These are phyloP conservation scores for Penicillium brevicompactum DNA, from an alignment of 2,329 filamentous ascomycete genomes.

Conservation along the genomic window DNA sequence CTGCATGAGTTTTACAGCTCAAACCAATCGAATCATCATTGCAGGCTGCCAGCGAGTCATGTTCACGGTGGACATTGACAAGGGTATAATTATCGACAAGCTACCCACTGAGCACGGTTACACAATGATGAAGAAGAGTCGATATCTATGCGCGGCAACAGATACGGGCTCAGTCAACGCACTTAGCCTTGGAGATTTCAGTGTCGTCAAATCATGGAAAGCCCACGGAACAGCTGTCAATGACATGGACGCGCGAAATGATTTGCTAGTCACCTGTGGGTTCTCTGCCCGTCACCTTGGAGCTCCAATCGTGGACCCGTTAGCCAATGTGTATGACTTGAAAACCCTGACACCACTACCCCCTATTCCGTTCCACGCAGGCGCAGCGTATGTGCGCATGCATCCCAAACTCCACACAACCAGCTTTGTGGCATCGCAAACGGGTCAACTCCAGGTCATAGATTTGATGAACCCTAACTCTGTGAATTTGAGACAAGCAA, in stretches of 20 bases:
- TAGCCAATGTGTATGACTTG: constrained; percentile 94
- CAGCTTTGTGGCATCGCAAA: constrained; percentile 88
- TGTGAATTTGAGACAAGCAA: constrained; percentile 80
- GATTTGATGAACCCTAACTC: constrained; percentile 93
- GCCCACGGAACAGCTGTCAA: constrained; percentile 87
- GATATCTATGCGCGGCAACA: constrained; percentile 91
- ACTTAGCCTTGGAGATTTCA: constrained; percentile 76
- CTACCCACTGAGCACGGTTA: constrained; percentile 75
- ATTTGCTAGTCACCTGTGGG: constrained; percentile 93
- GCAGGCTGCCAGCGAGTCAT: constrained; percentile 85
- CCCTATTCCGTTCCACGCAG: constrained; percentile 88
- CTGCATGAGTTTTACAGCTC: constrained; percentile 95
- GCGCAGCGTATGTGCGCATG: constrained; percentile 93
- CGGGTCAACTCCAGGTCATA: constrained; percentile 91
- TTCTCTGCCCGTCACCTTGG: constrained; percentile 81
- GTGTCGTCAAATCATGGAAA: constrained; percentile 82
- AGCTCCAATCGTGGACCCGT: constrained; percentile 81
- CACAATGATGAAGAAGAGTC: constrained; percentile 83
- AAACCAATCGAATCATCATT: constrained; percentile 80
- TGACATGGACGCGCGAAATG: constrained; percentile 95
- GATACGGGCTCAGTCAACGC: constrained; percentile 81
- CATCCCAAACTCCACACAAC: constrained; percentile 95
- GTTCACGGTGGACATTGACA: constrained; percentile 73
- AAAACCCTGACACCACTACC: constrained; percentile 86
- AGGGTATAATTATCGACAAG: constrained; percentile 72